These are phyloP conservation scores for Cryptococcus floricola DNA, from an alignment of 1,284 basidiomycete genomes.

Conservation along the genomic window DNA sequence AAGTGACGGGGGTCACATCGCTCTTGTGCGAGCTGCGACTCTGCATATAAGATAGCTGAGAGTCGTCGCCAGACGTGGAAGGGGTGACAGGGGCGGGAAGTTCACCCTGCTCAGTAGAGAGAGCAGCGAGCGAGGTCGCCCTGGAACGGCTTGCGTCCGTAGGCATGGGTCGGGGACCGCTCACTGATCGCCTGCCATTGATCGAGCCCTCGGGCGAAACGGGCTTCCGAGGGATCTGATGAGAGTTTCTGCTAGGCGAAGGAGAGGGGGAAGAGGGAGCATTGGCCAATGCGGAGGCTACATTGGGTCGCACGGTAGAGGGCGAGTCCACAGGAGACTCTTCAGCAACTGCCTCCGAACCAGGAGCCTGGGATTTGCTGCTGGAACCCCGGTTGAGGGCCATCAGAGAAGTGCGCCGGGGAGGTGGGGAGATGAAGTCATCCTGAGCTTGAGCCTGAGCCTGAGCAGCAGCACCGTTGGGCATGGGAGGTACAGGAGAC, in stretches of 20 bases:
- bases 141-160: not conserved
- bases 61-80: conserved; percentile 17
- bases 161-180: conserved; percentile 25
- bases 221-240: not conserved
- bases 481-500: conserved; percentile 1
- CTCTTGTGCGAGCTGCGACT: conserved; percentile 9
- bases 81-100: conserved; percentile 7
- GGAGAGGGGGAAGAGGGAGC: conserved; percentile 1
- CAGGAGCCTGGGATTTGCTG: not conserved
- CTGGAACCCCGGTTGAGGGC: not conserved
- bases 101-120: not conserved
- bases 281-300: conserved; percentile 1
- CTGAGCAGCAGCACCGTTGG: not conserved
- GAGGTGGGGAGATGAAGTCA: not conserved
- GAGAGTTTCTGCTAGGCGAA: conserved; percentile 3
- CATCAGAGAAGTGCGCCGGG: not conserved
- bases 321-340: not conserved
- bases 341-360: not conserved
- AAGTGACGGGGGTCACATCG: conserved; percentile 13
- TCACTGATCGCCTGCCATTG: conserved; percentile 7
- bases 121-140: conserved; percentile 3
- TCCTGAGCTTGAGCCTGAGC: not conserved
- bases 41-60: conserved; percentile 10
- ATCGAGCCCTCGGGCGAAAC: not conserved
- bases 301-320: not conserved